Evolutionary conservation across 441 rosid genomes (phyloP).

Genomic region (Sinapis alba): DNA sequence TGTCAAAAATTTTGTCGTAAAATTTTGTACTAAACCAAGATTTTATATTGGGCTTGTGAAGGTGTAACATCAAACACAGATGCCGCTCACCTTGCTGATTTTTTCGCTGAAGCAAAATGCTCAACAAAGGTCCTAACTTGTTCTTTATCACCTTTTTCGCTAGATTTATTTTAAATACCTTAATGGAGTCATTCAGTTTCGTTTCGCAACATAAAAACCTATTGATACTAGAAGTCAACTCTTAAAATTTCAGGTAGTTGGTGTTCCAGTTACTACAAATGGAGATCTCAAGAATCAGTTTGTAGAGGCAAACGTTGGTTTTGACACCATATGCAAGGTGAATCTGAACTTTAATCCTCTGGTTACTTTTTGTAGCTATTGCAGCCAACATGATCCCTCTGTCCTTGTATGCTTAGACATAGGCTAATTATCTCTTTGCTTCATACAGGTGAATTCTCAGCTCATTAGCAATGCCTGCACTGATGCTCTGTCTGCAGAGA

Average conservation of each 20-base stretch:
- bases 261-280: conserved; percentile 95
- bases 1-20: background rate
- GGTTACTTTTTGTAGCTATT: conserved; percentile 4
- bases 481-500: conserved; percentile 99
- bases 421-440: conserved; percentile 22
- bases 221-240: background rate
- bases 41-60: conserved; percentile 42
- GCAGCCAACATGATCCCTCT: conserved; percentile 5
- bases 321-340: conserved; percentile 98
- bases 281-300: conserved; percentile 98
- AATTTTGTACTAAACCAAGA: conserved; percentile 18
- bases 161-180: background rate
- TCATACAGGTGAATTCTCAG: conserved; percentile 86
- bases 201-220: background rate
- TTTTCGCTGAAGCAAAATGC: conserved; percentile 74
- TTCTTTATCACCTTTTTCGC: conserved; percentile 1
- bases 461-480: conserved; percentile 98
- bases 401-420: background rate
- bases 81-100: conserved; percentile 98
- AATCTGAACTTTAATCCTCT: background rate
- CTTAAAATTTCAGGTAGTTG: conserved; percentile 65
- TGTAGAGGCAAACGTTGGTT: conserved; percentile 95
- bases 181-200: conserved; percentile 12
- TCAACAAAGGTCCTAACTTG: conserved; percentile 70
- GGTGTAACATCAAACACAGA: conserved; percentile 98